Percentiles rank a stretch among this genome's conserved stretches.
Evolutionary conservation across 2,329 filamentous ascomycete genomes (phyloP).

Genomic region (Ophiostoma populinum): DNA sequence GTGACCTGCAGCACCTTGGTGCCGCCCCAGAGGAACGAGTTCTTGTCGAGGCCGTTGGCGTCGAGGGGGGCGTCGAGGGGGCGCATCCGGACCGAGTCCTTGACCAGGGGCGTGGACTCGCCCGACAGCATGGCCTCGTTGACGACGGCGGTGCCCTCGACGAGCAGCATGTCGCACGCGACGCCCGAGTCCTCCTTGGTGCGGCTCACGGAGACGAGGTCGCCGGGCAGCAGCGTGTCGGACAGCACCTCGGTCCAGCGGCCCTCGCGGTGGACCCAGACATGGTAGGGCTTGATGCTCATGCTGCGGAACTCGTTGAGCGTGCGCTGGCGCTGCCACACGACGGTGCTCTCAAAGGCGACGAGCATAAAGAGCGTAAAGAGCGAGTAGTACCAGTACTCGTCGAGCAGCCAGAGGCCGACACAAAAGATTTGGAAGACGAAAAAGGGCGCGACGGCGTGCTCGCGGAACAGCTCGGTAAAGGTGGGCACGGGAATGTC

Average conservation of each 20-base stretch:
- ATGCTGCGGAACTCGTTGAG: slow-evolving; percentile 94
- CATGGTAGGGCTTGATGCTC: slow-evolving; percentile 97
- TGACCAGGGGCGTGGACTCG: slow-evolving; percentile 89
- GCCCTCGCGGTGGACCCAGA: slow-evolving; percentile 75
- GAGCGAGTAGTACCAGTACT: slow-evolving; percentile 99
- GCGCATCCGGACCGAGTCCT: slow-evolving; percentile 86
- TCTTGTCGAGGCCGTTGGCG: slow-evolving; percentile 86
- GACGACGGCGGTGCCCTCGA: slow-evolving; percentile 91
- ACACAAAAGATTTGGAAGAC: slow-evolving; percentile 99
- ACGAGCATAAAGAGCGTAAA: slow-evolving; percentile 99
- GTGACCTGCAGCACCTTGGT: slow-evolving; percentile 95
- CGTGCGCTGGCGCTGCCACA: slow-evolving; percentile 95
- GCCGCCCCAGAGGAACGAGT: slow-evolving; percentile 87
- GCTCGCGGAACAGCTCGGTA: slow-evolving; percentile 90
- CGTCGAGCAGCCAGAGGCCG: slow-evolving; percentile 93
- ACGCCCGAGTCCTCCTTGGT: slow-evolving; percentile 96
- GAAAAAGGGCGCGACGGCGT: slow-evolving; percentile 96
- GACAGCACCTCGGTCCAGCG: slow-evolving; percentile 82
- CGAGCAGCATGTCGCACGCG: slow-evolving; percentile 88
- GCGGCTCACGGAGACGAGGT: slow-evolving; percentile 77
- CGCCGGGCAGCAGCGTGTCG: slow-evolving; percentile 82
- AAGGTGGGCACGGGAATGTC: slow-evolving; percentile 96
- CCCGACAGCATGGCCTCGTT: slow-evolving; percentile 99
- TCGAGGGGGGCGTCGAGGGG: slow-evolving; percentile 68
- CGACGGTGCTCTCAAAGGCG: slow-evolving; percentile 92